These are phyloP conservation scores for Gossypium thurberi DNA, from an alignment of 345 rosid genomes.

Conservation along the genomic window DNA sequence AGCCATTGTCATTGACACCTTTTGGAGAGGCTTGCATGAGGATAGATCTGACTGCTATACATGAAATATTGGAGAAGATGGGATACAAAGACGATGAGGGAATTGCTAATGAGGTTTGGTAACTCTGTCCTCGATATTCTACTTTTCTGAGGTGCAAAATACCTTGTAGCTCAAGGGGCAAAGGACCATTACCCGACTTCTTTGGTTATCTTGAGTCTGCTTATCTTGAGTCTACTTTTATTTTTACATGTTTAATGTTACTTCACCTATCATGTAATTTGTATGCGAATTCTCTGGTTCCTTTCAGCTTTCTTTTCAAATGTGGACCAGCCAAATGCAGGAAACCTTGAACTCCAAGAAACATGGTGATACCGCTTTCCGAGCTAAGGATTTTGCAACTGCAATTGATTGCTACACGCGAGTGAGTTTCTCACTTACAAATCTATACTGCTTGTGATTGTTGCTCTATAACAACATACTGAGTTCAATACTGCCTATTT, in stretches of 20 bases:
- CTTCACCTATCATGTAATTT: background rate
- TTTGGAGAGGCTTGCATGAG: constrained; percentile 83
- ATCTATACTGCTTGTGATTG: background rate
- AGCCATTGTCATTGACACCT: constrained; percentile 49
- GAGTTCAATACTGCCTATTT: background rate
- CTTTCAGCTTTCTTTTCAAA: constrained; percentile 82
- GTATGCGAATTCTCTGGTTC: background rate
- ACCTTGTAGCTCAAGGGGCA: background rate
- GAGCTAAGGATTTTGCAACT: constrained; percentile 68
- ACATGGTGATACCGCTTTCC: constrained; percentile 86
- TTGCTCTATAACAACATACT: background rate
- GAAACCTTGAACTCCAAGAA: constrained; percentile 82
- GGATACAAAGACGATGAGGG: constrained; percentile 98
- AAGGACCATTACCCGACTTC: background rate
- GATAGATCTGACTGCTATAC: constrained; percentile 79
- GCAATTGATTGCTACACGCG: constrained; percentile 77
- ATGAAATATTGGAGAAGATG: constrained; percentile 68
- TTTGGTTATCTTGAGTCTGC: background rate
- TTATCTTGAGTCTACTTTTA: background rate
- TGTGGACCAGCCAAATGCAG: constrained; percentile 96
- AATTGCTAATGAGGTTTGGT: constrained; percentile 71
- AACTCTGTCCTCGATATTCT: constrained; percentile 14
- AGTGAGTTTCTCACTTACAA: constrained; percentile 31
- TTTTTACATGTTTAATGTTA: background rate
- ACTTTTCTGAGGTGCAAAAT: background rate